Conservation (phyloP, 257 asterid species). For the Solanum okadae region DNA sequence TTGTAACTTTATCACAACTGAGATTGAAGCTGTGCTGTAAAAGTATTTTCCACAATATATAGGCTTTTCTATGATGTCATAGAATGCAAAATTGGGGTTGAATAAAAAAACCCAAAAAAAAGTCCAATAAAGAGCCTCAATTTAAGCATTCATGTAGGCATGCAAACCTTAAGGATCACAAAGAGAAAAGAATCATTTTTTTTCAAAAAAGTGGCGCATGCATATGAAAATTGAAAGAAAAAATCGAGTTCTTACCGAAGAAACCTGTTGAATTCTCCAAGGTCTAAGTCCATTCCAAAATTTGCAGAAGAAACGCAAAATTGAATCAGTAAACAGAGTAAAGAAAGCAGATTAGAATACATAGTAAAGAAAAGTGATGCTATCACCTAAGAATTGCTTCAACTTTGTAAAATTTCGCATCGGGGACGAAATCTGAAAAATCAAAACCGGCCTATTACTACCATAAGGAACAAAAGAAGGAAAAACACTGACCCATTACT, state of each 20-base stretch:
- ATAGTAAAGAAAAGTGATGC: neutral
- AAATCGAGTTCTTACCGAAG: slow-evolving; percentile 52
- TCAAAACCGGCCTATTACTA: neutral
- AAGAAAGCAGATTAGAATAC: neutral
- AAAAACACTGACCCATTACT: neutral
- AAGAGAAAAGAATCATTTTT: neutral
- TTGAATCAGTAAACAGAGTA: neutral
- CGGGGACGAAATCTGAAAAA: slow-evolving; percentile 52
- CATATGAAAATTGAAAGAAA: neutral
- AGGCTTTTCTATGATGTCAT: neutral
- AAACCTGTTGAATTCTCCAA: slow-evolving; percentile 89
- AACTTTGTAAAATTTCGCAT: slow-evolving; percentile 72
- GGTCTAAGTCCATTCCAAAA: slow-evolving; percentile 45
- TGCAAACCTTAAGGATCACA: neutral
- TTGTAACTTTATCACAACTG: neutral
- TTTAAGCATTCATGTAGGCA: neutral
- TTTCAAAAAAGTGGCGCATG: neutral
- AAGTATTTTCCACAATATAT: neutral
- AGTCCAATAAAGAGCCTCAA: neutral
- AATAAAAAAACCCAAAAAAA: neutral
- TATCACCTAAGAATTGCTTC: slow-evolving; percentile 86
- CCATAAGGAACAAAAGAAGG: neutral
- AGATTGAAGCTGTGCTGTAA: neutral
- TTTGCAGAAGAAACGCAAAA: slow-evolving; percentile 5
- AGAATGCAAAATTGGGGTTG: neutral